Conservation (phyloP, 768 basidiomycete genomes). For the Agaricus blazei region DNA sequence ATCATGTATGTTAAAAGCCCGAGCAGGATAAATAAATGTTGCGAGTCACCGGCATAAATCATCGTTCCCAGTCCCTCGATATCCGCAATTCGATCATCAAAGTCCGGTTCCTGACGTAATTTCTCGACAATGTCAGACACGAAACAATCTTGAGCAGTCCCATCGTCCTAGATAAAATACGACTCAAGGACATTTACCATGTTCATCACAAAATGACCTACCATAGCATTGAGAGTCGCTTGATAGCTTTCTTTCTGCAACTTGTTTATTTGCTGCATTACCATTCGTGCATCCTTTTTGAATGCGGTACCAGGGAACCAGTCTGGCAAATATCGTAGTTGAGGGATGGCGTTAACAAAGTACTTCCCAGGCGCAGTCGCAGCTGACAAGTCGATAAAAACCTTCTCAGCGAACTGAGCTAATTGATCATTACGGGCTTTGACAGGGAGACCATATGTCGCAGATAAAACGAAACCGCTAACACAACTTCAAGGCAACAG, state of each 20-base stretch:
- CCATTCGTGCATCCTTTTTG: neutral
- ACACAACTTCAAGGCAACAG: neutral
- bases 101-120: neutral
- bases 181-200: too few relatives aligned
- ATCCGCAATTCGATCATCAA: neutral
- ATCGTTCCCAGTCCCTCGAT: neutral
- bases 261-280: neutral
- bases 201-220: neutral
- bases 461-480: conserved; percentile 1
- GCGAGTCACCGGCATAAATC: neutral
- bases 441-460: conserved; percentile 5
- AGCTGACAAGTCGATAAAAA: neutral
- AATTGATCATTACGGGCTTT: neutral
- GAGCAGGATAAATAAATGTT: neutral
- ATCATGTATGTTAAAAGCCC: neutral
- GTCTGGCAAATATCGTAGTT: conserved; percentile 4
- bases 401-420: conserved; percentile 1
- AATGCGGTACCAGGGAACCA: conserved; percentile 12
- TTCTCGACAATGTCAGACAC: neutral
- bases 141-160: neutral
- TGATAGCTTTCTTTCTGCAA: neutral
- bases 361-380: conserved; percentile 1
- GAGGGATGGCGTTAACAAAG: conserved; percentile 4
- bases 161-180: neutral
- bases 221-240: neutral